Evolutionary conservation across 2,329 filamentous ascomycete species (phyloP).

Genomic region (Monilinia fructigena): DNA sequence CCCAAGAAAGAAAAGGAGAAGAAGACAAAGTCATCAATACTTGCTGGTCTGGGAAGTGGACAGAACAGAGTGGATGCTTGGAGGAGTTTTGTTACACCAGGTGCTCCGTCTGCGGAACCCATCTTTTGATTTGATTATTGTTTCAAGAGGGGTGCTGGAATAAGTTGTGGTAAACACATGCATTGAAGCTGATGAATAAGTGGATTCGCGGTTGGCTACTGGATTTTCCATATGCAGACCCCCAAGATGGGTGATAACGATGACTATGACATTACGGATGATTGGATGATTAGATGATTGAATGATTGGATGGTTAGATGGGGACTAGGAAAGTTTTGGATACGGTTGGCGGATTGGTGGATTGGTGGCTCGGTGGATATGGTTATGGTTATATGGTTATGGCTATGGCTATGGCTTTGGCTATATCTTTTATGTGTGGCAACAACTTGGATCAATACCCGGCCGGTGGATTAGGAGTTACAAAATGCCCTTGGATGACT

Average conservation of each 20-base stretch:
- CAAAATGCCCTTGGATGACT: background rate
- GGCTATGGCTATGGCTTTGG: background rate
- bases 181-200: background rate
- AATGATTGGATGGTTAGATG: no score
- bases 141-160: background rate
- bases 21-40: constrained; percentile 23
- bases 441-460: constrained; percentile 16
- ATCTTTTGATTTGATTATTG: constrained; percentile 27
- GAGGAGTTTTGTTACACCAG: constrained; percentile 37
- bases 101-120: constrained; percentile 36
- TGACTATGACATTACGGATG: background rate
- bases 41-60: constrained; percentile 36
- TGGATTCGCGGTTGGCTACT: background rate
- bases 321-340: background rate
- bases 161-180: background rate
- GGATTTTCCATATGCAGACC: background rate
- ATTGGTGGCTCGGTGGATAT: background rate
- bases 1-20: constrained; percentile 4
- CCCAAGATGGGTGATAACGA: no score
- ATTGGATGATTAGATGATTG: background rate
- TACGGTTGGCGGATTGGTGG: background rate
- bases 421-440: constrained; percentile 7
- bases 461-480: constrained; percentile 4
- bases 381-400: background rate
- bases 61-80: constrained; percentile 38